Evolutionary conservation across 192 early-diverging fungal genomes (phyloP).

Genomic region (Coemansia sp.): DNA sequence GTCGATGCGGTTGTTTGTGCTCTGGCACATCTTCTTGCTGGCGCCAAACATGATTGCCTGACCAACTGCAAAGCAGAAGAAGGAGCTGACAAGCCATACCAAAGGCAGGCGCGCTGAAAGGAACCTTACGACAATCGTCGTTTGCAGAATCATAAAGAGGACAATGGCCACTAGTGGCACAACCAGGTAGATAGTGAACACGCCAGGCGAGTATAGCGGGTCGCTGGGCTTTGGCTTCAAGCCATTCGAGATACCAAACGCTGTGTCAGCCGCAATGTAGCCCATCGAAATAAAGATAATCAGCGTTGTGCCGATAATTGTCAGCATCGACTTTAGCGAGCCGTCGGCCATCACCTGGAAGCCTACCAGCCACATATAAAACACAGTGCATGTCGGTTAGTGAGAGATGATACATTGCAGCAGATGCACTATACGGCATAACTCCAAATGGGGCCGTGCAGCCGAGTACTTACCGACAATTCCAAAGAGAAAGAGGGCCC

Average conservation of each 20-base stretch:
- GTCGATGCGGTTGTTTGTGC: slow-evolving; percentile 46
- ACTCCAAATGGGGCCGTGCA: neutral
- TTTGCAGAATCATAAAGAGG: slow-evolving; percentile 36
- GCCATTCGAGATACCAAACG: slow-evolving; percentile 50
- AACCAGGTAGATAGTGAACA: slow-evolving; percentile 53
- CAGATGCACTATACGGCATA: slow-evolving; percentile 5
- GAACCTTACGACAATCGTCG: slow-evolving; percentile 45
- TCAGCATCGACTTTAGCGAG: slow-evolving; percentile 47
- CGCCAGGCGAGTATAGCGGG: slow-evolving; percentile 42
- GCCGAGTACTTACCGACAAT: slow-evolving; percentile 45
- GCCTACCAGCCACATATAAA: slow-evolving; percentile 28
- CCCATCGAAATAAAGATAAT: slow-evolving; percentile 49
- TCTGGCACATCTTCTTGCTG: slow-evolving; percentile 56
- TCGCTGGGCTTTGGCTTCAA: slow-evolving; percentile 43
- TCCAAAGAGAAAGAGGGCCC: slow-evolving; percentile 40
- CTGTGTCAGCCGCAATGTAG: slow-evolving; percentile 52
- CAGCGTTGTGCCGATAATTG: slow-evolving; percentile 31
- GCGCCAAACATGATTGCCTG: slow-evolving; percentile 52
- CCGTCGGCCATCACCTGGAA: slow-evolving; percentile 55
- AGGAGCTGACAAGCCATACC: slow-evolving; percentile 41
- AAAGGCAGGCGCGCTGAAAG: slow-evolving; percentile 50
- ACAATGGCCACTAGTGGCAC: slow-evolving; percentile 49
- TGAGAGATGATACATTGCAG: neutral
- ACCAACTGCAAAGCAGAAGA: slow-evolving; percentile 46
- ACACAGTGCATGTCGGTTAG: neutral